These are phyloP conservation scores for Neurospora sp. DNA, from an alignment of 495 filamentous ascomycete genomes.

Conservation along the genomic window DNA sequence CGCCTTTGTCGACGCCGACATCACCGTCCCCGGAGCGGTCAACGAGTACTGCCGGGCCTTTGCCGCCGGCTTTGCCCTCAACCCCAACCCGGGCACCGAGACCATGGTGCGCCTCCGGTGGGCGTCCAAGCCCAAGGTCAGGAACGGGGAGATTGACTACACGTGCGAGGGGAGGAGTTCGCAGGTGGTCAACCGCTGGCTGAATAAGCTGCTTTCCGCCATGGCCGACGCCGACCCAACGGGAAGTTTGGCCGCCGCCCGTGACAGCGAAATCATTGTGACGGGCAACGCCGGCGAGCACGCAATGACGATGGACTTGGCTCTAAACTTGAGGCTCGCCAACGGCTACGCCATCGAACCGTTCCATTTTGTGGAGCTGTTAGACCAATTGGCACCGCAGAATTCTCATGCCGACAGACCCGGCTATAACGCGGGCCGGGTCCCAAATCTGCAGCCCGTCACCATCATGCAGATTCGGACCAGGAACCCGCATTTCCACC, in stretches of 20 bases:
- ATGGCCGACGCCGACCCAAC: not conserved
- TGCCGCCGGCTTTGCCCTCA: slow-evolving; percentile 20
- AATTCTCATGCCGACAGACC: not conserved
- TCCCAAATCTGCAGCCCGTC: slow-evolving; percentile 1
- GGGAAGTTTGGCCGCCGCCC: not conserved
- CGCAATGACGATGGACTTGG: slow-evolving; percentile 22
- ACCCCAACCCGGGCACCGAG: slow-evolving; percentile 4
- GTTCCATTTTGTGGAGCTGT: slow-evolving; percentile 20
- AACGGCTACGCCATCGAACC: slow-evolving; percentile 27
- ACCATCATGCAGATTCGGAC: slow-evolving; percentile 18
- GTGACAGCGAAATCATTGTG: slow-evolving; percentile 3
- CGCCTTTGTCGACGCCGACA: slow-evolving; percentile 26
- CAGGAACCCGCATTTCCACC: slow-evolving; percentile 19
- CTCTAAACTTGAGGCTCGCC: slow-evolving; percentile 14
- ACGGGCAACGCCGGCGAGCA: slow-evolving; percentile 27
- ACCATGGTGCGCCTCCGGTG: slow-evolving; percentile 22
- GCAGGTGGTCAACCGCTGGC: slow-evolving; percentile 19
- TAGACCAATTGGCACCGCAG: not conserved
- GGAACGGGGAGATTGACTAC: slow-evolving; percentile 5
- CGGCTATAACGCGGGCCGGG: not conserved
- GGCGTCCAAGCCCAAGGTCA: slow-evolving; percentile 21
- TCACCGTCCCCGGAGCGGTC: slow-evolving; percentile 10
- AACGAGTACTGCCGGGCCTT: slow-evolving; percentile 21
- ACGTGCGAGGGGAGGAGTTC: slow-evolving; percentile 19
- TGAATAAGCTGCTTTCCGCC: slow-evolving; percentile 13